These are phyloP conservation scores for Nothophaeocryptopus gaeumannii DNA, from an alignment of 2,329 filamentous ascomycete species.

Conservation along the genomic window DNA sequence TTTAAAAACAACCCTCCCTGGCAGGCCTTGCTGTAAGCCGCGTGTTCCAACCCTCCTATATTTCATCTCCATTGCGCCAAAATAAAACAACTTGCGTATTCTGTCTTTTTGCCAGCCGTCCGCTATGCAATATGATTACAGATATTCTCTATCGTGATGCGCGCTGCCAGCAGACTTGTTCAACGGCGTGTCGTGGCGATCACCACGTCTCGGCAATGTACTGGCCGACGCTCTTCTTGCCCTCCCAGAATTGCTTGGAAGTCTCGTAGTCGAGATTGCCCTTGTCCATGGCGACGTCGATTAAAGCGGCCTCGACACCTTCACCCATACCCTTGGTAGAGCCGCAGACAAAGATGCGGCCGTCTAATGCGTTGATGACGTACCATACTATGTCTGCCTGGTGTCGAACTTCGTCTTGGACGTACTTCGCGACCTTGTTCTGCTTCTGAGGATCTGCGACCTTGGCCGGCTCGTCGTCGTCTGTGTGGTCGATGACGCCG, in stretches of 20 bases:
- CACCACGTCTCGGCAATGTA: slow-evolving; percentile 72
- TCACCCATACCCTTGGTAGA: slow-evolving; percentile 97
- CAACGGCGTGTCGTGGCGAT: background rate
- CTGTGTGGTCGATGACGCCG: slow-evolving; percentile 45
- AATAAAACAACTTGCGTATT: background rate
- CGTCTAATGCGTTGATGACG: slow-evolving; percentile 93
- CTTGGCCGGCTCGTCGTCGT: slow-evolving; percentile 41
- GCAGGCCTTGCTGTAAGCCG: background rate
- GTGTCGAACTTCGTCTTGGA: slow-evolving; percentile 88
- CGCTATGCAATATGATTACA: background rate
- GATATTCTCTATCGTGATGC: too few species aligned
- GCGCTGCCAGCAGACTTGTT: too few species aligned
- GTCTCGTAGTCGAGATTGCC: slow-evolving; percentile 80
- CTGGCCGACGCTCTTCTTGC: slow-evolving; percentile 88
- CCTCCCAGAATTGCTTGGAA: slow-evolving; percentile 81
- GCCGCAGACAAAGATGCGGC: slow-evolving; percentile 92
- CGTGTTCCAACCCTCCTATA: background rate
- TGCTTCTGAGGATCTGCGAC: slow-evolving; percentile 69
- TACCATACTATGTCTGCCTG: slow-evolving; percentile 98
- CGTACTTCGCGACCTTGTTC: slow-evolving; percentile 74
- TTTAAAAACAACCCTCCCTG: slow-evolving; percentile 1
- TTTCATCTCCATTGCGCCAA: background rate
- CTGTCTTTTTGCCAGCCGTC: background rate
- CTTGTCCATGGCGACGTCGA: slow-evolving; percentile 90
- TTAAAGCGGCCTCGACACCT: slow-evolving; percentile 81